Conservation (phyloP, 176 grass and related monocot species). For the Calamus simplicifolius region DNA sequence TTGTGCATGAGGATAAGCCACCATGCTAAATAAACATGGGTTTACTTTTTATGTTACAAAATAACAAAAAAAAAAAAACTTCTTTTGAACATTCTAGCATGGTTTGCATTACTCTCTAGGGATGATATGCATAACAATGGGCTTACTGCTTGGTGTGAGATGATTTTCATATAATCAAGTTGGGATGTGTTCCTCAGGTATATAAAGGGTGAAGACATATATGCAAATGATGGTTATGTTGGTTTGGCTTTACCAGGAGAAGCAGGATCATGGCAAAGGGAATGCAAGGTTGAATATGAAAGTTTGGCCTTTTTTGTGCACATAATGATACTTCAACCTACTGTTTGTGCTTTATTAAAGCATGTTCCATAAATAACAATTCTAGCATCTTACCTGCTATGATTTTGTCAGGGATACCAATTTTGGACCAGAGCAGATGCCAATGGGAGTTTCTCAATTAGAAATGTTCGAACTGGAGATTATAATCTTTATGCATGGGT, state of each 20-base stretch:
- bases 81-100: no score
- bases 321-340: slow-evolving; percentile 4
- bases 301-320: slow-evolving; percentile 2
- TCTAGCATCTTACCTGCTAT: no score
- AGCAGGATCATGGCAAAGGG: slow-evolving; percentile 41
- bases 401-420: slow-evolving; percentile 36
- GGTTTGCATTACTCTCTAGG: no score
- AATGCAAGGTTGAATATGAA: slow-evolving; percentile 37
- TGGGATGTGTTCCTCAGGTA: slow-evolving; percentile 5
- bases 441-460: slow-evolving; percentile 38
- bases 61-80: neutral
- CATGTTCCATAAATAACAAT: no score
- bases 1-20: no score
- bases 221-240: slow-evolving; percentile 17
- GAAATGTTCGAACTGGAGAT: slow-evolving; percentile 35
- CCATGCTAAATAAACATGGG: neutral
- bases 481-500: slow-evolving; percentile 80
- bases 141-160: no score
- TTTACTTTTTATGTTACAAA: neutral
- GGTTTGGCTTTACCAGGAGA: slow-evolving; percentile 49
- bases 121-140: no score
- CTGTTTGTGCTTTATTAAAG: no score
- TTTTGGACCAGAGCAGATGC: slow-evolving; percentile 45
- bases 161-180: no score
- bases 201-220: neutral